A percentile compares a stretch with the other conserved stretches of the same genome.
phyloP scores from a whole-genome alignment of 2,329 filamentous ascomycete species.

The Dryadomyces sulphureus region DNA sequence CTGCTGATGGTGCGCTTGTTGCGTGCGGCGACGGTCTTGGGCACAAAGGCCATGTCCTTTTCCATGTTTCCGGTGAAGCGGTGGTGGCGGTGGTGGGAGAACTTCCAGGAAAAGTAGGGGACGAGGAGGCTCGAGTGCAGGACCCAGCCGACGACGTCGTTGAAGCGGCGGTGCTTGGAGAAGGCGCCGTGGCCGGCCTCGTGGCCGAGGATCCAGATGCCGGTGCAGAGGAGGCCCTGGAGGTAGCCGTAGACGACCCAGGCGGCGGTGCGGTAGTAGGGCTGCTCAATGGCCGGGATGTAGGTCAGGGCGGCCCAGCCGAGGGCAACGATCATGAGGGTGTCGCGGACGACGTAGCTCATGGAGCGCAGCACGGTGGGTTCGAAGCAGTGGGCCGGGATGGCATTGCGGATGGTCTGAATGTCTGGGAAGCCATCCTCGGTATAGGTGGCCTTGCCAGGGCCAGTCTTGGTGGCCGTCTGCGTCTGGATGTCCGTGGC shows the following conservation, averaged over 20 bases:
- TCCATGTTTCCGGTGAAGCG: constrained; percentile 96
- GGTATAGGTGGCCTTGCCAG: not conserved
- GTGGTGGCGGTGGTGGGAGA: constrained; percentile 98
- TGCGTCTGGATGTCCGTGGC: not conserved
- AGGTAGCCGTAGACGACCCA: constrained; percentile 58
- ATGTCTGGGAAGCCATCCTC: constrained; percentile 37
- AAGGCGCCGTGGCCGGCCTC: constrained; percentile 97
- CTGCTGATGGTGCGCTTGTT: constrained; percentile 84
- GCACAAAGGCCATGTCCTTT: constrained; percentile 97
- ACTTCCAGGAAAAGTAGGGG: constrained; percentile 98
- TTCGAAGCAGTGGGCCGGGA: constrained; percentile 93
- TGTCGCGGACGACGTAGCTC: constrained; percentile 71
- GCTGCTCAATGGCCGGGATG: constrained; percentile 70
- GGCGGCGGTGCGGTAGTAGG: constrained; percentile 46
- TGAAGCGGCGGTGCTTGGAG: constrained; percentile 76
- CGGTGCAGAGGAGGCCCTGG: constrained; percentile 86
- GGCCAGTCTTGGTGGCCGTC: too few relatives aligned
- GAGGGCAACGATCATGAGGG: constrained; percentile 54
- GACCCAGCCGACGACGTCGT: constrained; percentile 84
- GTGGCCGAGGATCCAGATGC: constrained; percentile 91
- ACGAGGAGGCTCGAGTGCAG: constrained; percentile 74
- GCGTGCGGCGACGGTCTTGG: constrained; percentile 70
- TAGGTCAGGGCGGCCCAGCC: constrained; percentile 85
- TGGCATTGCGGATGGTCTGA: constrained; percentile 91
- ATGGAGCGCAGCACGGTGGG: constrained; percentile 64